phyloP scores from a whole-genome alignment of 305 asterid genomes.

The Solanum chacoense region DNA sequence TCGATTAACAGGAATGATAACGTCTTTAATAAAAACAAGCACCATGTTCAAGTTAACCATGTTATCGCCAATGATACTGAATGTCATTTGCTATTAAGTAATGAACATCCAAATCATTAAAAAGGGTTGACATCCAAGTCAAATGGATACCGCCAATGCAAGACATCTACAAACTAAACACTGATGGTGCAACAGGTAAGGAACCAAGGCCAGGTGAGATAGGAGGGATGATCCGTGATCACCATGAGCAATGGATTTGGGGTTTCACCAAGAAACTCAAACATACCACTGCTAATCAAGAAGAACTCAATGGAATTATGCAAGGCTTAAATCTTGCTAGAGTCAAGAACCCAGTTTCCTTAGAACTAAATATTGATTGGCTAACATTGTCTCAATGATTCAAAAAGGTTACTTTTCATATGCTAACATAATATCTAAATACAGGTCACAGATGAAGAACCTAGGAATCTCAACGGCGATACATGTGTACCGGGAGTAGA shows the following conservation, averaged over 20 bases:
- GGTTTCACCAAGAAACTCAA: not conserved
- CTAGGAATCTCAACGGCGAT: not conserved
- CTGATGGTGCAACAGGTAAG: not conserved
- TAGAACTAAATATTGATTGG: not conserved
- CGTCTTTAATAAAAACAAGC: not conserved
- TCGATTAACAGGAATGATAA: not conserved
- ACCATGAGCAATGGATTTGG: not conserved
- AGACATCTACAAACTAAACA: not conserved
- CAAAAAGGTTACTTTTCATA: not conserved
- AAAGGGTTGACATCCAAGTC: not conserved
- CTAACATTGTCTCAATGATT: not conserved
- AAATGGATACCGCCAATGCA: not conserved
- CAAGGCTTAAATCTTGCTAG: not conserved
- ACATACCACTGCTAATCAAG: not conserved
- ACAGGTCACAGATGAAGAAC: not conserved
- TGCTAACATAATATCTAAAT: not conserved
- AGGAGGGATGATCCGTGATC: not conserved
- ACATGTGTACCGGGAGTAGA: not conserved
- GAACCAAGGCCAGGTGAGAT: not conserved
- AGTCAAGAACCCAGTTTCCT: not conserved
- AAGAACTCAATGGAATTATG: not conserved
- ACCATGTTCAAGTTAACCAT: not conserved
- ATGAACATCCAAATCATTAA: not conserved
- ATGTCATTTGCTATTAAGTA: not conserved
- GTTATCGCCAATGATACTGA: not conserved